Base-by-base conservation (phyloP, 202 grass and related monocot genomes). In the Saccharum hybrid region DNA sequence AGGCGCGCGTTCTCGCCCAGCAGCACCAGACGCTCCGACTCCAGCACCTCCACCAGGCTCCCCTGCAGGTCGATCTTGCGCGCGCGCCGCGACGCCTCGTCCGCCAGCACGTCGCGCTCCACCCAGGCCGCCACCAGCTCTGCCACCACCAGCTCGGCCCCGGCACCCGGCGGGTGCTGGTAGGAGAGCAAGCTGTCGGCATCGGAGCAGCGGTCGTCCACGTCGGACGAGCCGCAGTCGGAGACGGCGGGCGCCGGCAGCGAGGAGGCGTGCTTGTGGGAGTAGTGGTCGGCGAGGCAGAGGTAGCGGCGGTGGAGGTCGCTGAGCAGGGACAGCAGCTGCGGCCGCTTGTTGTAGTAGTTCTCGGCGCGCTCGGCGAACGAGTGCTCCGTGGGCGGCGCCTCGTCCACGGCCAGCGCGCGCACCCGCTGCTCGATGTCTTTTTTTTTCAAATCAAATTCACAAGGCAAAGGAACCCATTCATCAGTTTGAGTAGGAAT, bases 251-350 rank as follows among this genome's bases (percentile, higher is more conserved):
- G n/a, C n/a, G n/a, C n/a, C n/a, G n/a, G n/a, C n/a, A n/a, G n/a
- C 12, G 72, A 40, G 65, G 75, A 0, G 51, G 37, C 6, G 16
- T 22, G 11, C 28, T 86, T 82, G 54, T 86, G 91, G 19, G 91
- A 75, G 96, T 98, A 98, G 49, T 91, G 91, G 72, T 98, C 93
- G 36, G 96, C 96, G 56, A 98, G 91, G 96, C 87, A 96, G 86
- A 96, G 88, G 91, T 98, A 98, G 76, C 93, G 96, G 81, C 84
- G 87, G 83, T 92, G 89, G 71, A 98, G 93, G 63, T 98, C 93
- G 65, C 85, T 78, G 78, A 98, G 96, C 0, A 98, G 93, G n/a
- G 96, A 76, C 28, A 96, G 79, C 62, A 98, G 91, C 68, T 98
- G 96, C 7, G 96, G 96, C 30, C 96, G 85, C 71, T 93, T 82